These are phyloP conservation scores for Stereocaulon alpinum DNA, from an alignment of 495 filamentous ascomycete genomes.

Conservation along the genomic window DNA sequence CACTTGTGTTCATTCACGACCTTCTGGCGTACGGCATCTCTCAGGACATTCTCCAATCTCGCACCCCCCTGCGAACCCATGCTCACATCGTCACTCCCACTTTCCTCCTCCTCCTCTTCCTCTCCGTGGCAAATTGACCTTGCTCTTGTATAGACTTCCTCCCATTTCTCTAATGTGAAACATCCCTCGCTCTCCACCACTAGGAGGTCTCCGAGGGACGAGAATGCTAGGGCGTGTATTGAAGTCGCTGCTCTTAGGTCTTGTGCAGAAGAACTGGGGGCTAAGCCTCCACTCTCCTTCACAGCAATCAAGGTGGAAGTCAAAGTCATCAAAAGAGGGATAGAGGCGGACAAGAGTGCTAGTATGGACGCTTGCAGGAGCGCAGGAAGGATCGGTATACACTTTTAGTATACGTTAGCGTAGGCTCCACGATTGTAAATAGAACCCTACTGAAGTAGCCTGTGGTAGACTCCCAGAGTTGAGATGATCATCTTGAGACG, in stretches of 20 bases:
- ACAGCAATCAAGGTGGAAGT: conserved; percentile 55
- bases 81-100: conserved; percentile 31
- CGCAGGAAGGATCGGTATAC: conserved; percentile 61
- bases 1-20: conserved; percentile 48
- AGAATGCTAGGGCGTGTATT: conserved; percentile 69
- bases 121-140: conserved; percentile 50
- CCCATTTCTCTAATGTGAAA: conserved; percentile 71
- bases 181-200: conserved; percentile 71
- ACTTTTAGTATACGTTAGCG: conserved; percentile 43
- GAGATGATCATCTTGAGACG: conserved; percentile 45
- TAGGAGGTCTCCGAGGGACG: conserved; percentile 61
- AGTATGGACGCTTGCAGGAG: conserved; percentile 63
- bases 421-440: conserved; percentile 15
- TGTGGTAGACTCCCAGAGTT: conserved; percentile 31
- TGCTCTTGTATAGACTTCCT: conserved; percentile 54
- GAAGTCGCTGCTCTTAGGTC: conserved; percentile 50
- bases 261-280: conserved; percentile 44
- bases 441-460: conserved; percentile 21
- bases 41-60: conserved; percentile 39
- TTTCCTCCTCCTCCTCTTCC: conserved; percentile 35
- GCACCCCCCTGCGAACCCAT: conserved; percentile 8
- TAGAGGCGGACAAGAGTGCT: conserved; percentile 63
- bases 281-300: conserved; percentile 38
- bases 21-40: conserved; percentile 52
- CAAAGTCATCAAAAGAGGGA: conserved; percentile 62